Percentiles rank a stretch among this genome's conserved stretches.
phyloP scores from a whole-genome alignment of 2,329 filamentous ascomycete genomes.

The Ascochyta lentis region DNA sequence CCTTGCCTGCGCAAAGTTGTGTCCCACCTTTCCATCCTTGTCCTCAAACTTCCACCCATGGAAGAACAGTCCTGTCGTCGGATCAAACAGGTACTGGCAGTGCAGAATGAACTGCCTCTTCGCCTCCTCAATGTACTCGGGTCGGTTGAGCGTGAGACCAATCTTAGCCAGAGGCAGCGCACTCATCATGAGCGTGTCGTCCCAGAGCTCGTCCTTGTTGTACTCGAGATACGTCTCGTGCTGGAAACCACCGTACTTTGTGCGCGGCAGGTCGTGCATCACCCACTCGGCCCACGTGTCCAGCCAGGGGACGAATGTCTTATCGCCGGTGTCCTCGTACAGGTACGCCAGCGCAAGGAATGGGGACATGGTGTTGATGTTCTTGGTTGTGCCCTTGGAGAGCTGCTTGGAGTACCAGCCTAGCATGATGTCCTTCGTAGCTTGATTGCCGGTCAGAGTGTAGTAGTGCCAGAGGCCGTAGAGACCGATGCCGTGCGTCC shows the following conservation, averaged over 20 bases:
- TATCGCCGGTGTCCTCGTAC: conserved; percentile 76
- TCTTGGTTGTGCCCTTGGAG: conserved; percentile 77
- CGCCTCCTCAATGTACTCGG: conserved; percentile 77
- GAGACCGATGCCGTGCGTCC: conserved; percentile 80
- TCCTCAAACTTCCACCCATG: conserved; percentile 82
- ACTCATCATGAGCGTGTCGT: conserved; percentile 89
- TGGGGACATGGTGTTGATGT: conserved; percentile 84
- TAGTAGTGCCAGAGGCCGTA: conserved; percentile 87
- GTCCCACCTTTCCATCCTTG: conserved; percentile 59
- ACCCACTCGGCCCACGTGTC: conserved; percentile 85
- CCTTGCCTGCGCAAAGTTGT: conserved; percentile 63
- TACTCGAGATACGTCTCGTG: conserved; percentile 75
- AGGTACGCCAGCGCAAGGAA: conserved; percentile 78
- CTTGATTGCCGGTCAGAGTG: conserved; percentile 68
- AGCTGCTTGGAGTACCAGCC: conserved; percentile 76
- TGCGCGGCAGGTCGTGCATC: conserved; percentile 76
- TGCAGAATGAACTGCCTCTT: conserved; percentile 80
- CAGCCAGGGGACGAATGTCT: conserved; percentile 76
- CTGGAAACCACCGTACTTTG: conserved; percentile 75
- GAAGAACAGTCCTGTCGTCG: conserved; percentile 75
- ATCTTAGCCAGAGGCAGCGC: conserved; percentile 82
- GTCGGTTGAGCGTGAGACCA: conserved; percentile 71
- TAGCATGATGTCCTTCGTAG: conserved; percentile 70
- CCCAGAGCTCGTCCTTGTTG: conserved; percentile 80
- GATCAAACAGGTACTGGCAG: conserved; percentile 79